These are phyloP conservation scores for Orbilia ellipsospora DNA, from an alignment of 2,329 filamentous ascomycete genomes.

Conservation along the genomic window DNA sequence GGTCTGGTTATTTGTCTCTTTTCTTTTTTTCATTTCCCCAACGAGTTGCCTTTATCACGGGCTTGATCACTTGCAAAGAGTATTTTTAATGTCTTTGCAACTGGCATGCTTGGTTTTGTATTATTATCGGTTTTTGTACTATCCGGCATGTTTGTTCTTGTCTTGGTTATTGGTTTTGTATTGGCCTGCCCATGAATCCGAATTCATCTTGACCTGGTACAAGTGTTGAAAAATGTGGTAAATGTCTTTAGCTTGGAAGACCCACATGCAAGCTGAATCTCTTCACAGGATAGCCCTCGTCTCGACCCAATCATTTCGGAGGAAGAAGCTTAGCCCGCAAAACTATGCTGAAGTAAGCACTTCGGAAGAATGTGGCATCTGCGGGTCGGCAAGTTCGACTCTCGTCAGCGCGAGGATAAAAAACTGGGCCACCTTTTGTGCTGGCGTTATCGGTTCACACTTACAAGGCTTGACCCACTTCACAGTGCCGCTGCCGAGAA, in stretches of 20 bases:
- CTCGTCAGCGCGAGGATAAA: constrained; percentile 13
- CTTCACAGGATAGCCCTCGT: constrained; percentile 27
- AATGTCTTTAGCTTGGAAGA: background rate
- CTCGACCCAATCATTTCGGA: constrained; percentile 35
- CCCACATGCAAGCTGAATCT: constrained; percentile 34
- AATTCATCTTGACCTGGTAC: background rate
- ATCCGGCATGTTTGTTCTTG: too few relatives aligned
- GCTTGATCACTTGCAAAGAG: too few relatives aligned
- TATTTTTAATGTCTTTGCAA: too few relatives aligned
- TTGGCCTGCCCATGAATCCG: too few relatives aligned
- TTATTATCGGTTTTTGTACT: too few relatives aligned
- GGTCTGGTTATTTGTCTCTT: too few relatives aligned
- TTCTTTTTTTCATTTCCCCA: too few relatives aligned
- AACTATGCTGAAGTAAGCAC: constrained; percentile 12
- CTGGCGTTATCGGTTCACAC: background rate
- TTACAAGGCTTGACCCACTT: constrained; percentile 22
- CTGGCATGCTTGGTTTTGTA: too few relatives aligned
- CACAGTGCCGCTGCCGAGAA: constrained; percentile 24
- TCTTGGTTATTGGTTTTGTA: too few relatives aligned
- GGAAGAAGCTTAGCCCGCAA: constrained; percentile 23
- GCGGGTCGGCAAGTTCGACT: constrained; percentile 8
- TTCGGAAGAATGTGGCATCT: constrained; percentile 31
- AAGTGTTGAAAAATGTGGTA: constrained; percentile 16
- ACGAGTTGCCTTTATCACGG: too few relatives aligned
- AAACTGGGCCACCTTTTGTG: background rate